A percentile compares a stretch with the other conserved stretches of the same genome.
These are phyloP conservation scores for Calocybe cyanea DNA, from an alignment of 768 basidiomycete genomes.

Conservation along the genomic window DNA sequence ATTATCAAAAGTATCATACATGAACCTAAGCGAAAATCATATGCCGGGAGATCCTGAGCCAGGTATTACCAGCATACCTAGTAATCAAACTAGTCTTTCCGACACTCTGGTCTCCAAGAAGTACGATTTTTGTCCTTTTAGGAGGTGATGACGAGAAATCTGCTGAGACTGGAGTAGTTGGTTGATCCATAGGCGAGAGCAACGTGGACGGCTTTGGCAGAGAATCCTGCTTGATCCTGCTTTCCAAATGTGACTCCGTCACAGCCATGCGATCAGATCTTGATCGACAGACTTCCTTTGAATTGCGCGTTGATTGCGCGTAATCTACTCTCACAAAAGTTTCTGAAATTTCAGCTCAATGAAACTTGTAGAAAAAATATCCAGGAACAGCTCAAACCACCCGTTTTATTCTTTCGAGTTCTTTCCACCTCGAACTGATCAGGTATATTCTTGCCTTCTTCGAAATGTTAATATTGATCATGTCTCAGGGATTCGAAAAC, in stretches of 20 bases:
- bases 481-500: conserved; percentile 81
- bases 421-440: conserved; percentile 93
- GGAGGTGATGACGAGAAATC: conserved; percentile 88
- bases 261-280: conserved; percentile 13
- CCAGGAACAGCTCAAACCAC: conserved; percentile 30
- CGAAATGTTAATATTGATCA: background rate
- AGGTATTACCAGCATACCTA: conserved; percentile 49
- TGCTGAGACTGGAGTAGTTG: conserved; percentile 66
- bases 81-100: conserved; percentile 99
- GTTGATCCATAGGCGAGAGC: conserved; percentile 37
- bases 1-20: conserved; percentile 99
- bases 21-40: conserved; percentile 54
- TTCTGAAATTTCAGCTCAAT: too few relatives aligned
- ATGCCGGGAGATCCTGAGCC: conserved; percentile 1
- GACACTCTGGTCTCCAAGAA: conserved; percentile 95
- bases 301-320: too few relatives aligned
- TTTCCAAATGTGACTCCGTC: background rate
- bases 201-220: conserved; percentile 5
- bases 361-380: conserved; percentile 75
- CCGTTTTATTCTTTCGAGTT: conserved; percentile 96
- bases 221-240: too few relatives aligned
- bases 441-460: conserved; percentile 38
- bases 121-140: conserved; percentile 94
- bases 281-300: conserved; percentile 1
- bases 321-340: too few relatives aligned